These are phyloP conservation scores for Alternaria sp. DNA, from an alignment of 2,329 filamentous ascomycete species.

Conservation along the genomic window DNA sequence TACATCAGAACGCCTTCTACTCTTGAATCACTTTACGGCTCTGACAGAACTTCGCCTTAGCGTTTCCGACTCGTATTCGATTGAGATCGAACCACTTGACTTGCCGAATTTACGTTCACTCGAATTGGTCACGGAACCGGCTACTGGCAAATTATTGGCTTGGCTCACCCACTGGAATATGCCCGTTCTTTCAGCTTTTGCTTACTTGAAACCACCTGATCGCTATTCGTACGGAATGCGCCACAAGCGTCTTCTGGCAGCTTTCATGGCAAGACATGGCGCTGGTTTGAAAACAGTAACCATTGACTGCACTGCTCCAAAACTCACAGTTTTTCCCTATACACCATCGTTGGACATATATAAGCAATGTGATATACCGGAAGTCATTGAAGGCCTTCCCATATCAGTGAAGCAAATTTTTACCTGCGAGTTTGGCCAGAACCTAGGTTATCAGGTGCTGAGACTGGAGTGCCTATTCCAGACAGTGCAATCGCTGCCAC, in stretches of 20 bases:
- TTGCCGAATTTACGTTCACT: neutral
- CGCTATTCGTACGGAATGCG: neutral
- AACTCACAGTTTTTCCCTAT: neutral
- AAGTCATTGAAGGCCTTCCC: neutral
- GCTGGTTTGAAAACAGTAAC: neutral
- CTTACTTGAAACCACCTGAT: neutral
- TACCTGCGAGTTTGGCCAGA: neutral
- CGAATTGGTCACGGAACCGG: neutral
- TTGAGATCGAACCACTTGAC: neutral
- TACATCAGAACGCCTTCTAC: neutral
- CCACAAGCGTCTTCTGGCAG: neutral
- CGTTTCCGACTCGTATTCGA: neutral
- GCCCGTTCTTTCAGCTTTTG: neutral
- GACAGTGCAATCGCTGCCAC: neutral
- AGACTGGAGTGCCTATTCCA: neutral
- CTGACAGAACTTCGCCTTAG: neutral
- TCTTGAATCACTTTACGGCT: conserved; percentile 2
- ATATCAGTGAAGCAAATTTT: neutral
- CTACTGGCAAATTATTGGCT: neutral
- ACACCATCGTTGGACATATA: neutral
- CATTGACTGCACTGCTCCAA: neutral
- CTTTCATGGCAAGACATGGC: conserved; percentile 5
- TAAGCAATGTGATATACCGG: neutral
- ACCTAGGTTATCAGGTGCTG: neutral
- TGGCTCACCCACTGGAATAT: neutral